A percentile compares a stretch with the other conserved stretches of the same genome.
Conservation (phyloP, 331 rosid genomes). For the Pyracantha coccinea region DNA sequence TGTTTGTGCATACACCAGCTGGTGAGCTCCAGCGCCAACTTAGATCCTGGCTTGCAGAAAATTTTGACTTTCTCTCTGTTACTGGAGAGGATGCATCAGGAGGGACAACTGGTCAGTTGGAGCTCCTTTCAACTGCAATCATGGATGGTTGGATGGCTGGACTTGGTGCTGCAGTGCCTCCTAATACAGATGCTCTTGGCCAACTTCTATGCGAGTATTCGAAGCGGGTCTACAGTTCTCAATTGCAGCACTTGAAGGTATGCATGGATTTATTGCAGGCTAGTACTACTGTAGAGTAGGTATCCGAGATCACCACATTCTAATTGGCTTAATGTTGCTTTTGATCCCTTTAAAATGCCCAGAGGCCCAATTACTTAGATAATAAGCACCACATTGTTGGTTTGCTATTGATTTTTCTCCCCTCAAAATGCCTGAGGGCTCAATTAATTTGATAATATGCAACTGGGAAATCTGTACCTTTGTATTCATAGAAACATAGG, state of each 20-base stretch:
- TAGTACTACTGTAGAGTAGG: slow-evolving; percentile 8
- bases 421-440: no score
- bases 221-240: slow-evolving; percentile 85
- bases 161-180: slow-evolving; percentile 97
- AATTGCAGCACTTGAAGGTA: slow-evolving; percentile 97
- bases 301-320: slow-evolving; percentile 9
- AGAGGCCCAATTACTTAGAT: background rate
- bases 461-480: background rate
- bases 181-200: slow-evolving; percentile 93
- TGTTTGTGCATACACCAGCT: slow-evolving; percentile 97
- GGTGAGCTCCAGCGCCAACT: slow-evolving; percentile 99
- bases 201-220: slow-evolving; percentile 87
- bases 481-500: no score
- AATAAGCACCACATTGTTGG: no score
- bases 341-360: background rate
- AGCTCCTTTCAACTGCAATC: slow-evolving; percentile 97
- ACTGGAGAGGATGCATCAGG: slow-evolving; percentile 67
- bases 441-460: background rate
- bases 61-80: slow-evolving; percentile 76
- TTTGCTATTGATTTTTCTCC: no score
- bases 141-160: slow-evolving; percentile 99
- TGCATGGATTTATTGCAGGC: slow-evolving; percentile 9
- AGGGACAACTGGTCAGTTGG: slow-evolving; percentile 93
- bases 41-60: slow-evolving; percentile 95
- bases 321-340: background rate